These are phyloP conservation scores for Lentinula sp. DNA, from an alignment of 768 basidiomycete genomes.

Conservation along the genomic window DNA sequence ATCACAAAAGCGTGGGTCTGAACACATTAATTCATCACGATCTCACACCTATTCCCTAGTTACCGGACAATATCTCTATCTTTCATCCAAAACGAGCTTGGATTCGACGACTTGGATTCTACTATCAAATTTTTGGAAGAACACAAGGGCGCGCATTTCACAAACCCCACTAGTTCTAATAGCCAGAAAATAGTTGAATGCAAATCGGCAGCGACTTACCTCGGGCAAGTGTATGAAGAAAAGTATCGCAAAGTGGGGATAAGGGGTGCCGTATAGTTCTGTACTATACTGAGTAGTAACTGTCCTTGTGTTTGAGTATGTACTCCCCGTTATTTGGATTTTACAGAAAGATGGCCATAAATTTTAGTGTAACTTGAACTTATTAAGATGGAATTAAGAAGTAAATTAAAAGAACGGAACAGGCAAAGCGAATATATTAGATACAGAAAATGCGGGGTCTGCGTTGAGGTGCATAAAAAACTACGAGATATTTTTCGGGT, in stretches of 20 bases:
- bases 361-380: too few relatives aligned
- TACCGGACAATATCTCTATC: constrained; percentile 74
- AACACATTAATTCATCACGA: neutral
- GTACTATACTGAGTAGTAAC: neutral
- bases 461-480: too few relatives aligned
- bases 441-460: too few relatives aligned
- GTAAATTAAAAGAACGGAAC: too few relatives aligned
- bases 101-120: constrained; percentile 64
- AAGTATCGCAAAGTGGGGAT: constrained; percentile 86
- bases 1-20: constrained; percentile 87
- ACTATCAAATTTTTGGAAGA: constrained; percentile 64
- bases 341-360: too few relatives aligned
- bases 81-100: constrained; percentile 78
- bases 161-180: constrained; percentile 58
- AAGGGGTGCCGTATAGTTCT: constrained; percentile 79
- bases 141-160: constrained; percentile 64
- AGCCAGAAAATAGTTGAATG: constrained; percentile 66
- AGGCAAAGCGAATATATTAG: too few relatives aligned
- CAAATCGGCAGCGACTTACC: constrained; percentile 48
- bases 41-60: constrained; percentile 35
- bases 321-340: too few relatives aligned
- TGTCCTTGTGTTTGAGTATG: too few relatives aligned
- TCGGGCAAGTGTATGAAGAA: constrained; percentile 65
- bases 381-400: too few relatives aligned
- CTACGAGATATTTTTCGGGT: too few relatives aligned